A percentile compares a stretch with the other conserved stretches of the same genome.
These are phyloP conservation scores for Alternaria metachromatica DNA, from an alignment of 2,329 filamentous ascomycete species.

Conservation along the genomic window DNA sequence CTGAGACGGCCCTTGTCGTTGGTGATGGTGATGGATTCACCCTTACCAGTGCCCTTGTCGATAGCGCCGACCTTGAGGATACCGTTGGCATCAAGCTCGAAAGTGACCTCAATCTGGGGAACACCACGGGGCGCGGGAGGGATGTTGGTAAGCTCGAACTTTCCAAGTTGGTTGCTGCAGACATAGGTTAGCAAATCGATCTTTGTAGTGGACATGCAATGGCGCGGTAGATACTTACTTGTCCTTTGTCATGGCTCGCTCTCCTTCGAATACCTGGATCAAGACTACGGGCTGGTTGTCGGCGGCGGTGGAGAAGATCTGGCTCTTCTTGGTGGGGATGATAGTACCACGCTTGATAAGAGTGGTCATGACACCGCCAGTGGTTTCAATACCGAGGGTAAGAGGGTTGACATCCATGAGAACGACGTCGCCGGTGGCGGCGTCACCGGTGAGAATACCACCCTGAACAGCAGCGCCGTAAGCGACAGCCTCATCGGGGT, in stretches of 20 bases:
- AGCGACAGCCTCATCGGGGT: conserved; percentile 98
- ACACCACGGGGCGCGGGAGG: conserved; percentile 94
- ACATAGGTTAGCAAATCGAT: background rate
- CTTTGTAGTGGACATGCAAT: background rate
- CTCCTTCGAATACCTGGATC: conserved; percentile 95
- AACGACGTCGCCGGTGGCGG: conserved; percentile 78
- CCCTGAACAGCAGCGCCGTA: conserved; percentile 97
- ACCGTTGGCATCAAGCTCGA: conserved; percentile 97
- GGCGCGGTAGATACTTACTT: conserved; percentile 8
- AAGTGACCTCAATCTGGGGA: conserved; percentile 97
- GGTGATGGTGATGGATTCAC: conserved; percentile 96
- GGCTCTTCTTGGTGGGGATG: conserved; percentile 94
- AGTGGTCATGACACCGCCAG: conserved; percentile 97
- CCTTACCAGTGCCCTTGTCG: conserved; percentile 98
- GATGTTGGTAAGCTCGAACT: conserved; percentile 97
- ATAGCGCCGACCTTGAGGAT: conserved; percentile 95
- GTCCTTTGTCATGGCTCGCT: conserved; percentile 92
- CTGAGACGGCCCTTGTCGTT: conserved; percentile 99
- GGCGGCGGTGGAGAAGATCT: conserved; percentile 96
- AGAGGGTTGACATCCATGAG: conserved; percentile 98
- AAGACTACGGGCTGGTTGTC: conserved; percentile 96
- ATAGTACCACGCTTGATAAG: conserved; percentile 93
- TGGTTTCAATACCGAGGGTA: conserved; percentile 96
- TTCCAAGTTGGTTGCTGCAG: conserved; percentile 81
- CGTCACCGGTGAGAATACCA: conserved; percentile 90